These are phyloP conservation scores for Cordyceps farinosa DNA, from an alignment of 2,329 filamentous ascomycete species.

Conservation along the genomic window DNA sequence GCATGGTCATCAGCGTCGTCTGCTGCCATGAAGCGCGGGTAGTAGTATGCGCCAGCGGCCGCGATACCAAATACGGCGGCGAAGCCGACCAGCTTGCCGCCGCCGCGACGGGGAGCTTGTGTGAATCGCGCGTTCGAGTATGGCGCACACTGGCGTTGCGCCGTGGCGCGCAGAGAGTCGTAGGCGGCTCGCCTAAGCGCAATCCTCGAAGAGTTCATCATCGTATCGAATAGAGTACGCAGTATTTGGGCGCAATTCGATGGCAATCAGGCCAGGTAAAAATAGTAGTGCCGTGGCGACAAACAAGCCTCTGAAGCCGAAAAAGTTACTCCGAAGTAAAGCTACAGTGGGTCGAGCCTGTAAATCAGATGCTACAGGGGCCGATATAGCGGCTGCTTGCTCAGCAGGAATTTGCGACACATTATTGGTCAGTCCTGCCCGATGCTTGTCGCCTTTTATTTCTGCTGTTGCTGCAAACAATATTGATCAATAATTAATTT, in stretches of 20 bases:
- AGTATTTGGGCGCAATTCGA: background rate
- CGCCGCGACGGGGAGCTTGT: constrained; percentile 23
- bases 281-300: background rate
- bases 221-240: background rate
- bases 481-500: too few species aligned
- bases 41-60: constrained; percentile 38
- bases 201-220: constrained; percentile 3
- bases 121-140: constrained; percentile 14
- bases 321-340: background rate
- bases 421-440: background rate
- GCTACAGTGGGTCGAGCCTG: constrained; percentile 9
- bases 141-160: constrained; percentile 2
- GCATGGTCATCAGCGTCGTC: constrained; percentile 22
- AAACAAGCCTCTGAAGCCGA: background rate
- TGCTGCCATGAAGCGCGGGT: constrained; percentile 32
- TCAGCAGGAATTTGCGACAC: background rate
- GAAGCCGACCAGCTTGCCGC: constrained; percentile 30
- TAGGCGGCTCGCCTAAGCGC: background rate
- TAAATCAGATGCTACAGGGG: background rate
- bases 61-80: constrained; percentile 37
- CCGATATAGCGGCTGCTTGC: background rate
- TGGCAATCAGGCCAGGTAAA: background rate
- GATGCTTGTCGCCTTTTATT: too few species aligned
- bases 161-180: background rate
- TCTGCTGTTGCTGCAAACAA: too few species aligned